phyloP scores from a whole-genome alignment of 495 filamentous ascomycete genomes.

The Xylaria palmicola region DNA sequence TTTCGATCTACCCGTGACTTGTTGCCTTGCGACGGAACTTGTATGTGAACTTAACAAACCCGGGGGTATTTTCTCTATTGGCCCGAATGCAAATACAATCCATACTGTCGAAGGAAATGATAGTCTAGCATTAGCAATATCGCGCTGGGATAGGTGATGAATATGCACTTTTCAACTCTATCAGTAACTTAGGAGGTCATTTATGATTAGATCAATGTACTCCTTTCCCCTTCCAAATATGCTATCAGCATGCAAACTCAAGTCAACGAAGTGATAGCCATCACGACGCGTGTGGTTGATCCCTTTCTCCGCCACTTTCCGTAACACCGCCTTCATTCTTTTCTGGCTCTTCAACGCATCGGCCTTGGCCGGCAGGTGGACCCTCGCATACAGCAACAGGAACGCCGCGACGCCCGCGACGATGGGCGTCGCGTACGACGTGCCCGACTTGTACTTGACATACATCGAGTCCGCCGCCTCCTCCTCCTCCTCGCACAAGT shows the following conservation, averaged over 20 bases:
- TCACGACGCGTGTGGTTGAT: not conserved
- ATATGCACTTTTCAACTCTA: not conserved
- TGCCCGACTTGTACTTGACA: conserved; percentile 9
- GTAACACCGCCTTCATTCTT: conserved; percentile 5
- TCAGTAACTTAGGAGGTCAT: not conserved
- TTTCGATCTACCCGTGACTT: no score
- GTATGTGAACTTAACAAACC: no score
- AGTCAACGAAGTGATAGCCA: conserved; percentile 8
- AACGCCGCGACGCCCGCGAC: conserved; percentile 18
- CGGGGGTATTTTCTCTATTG: no score
- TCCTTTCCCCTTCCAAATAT: conserved; percentile 2
- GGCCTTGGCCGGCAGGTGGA: conserved; percentile 3
- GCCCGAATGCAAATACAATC: no score
- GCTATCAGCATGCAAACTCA: conserved; percentile 1
- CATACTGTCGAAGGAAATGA: no score
- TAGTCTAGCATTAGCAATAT: no score
- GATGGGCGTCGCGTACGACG: conserved; percentile 22
- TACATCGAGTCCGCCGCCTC: not conserved
- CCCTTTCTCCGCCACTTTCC: conserved; percentile 6
- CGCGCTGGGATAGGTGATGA: no score
- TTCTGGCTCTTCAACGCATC: not conserved
- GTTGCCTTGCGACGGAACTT: no score
- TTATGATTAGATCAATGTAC: not conserved
- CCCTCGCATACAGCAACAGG: conserved; percentile 18
- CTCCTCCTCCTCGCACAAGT: not conserved